phyloP scores from a whole-genome alignment of 331 rosid species.

The Malus hybrid region DNA sequence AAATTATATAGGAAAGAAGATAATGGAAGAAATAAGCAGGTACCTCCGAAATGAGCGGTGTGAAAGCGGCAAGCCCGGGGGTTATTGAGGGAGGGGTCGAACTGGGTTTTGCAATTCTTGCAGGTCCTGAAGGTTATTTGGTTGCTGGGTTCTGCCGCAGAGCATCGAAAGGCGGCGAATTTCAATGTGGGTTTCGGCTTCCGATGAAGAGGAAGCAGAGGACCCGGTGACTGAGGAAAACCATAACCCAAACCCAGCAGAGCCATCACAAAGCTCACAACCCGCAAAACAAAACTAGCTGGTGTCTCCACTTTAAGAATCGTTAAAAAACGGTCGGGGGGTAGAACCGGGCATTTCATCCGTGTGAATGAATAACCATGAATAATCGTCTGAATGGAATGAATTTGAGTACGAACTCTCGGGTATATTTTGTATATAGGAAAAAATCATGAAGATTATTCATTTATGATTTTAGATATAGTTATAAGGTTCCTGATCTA shows the following conservation, averaged over 20 bases:
- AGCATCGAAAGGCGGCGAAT: conserved; percentile 17
- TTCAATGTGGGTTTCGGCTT: not conserved
- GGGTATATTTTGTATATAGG: too few relatives aligned
- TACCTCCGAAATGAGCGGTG: conserved; percentile 55
- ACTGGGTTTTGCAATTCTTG: conserved; percentile 50
- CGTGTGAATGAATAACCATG: too few relatives aligned
- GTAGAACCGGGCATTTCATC: not conserved
- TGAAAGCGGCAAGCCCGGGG: conserved; percentile 42
- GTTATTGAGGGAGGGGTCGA: conserved; percentile 33
- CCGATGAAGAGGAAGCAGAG: not conserved
- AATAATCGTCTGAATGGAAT: accelerated
- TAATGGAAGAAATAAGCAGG: too few relatives aligned
- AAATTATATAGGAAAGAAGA: not conserved
- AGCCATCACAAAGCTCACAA: conserved; percentile 15
- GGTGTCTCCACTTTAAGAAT: not conserved
- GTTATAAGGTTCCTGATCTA: too few relatives aligned
- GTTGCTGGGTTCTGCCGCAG: conserved; percentile 3
- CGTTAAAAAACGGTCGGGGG: not conserved
- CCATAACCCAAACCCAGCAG: conserved; percentile 1
- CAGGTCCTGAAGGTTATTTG: conserved; percentile 29
- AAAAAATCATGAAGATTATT: too few relatives aligned
- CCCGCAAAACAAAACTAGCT: not conserved
- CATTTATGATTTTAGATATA: too few relatives aligned
- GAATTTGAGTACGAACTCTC: accelerated
- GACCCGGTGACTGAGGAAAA: not conserved